These are phyloP conservation scores for Plantago ovata DNA, from an alignment of 257 asterid genomes.

Conservation along the genomic window DNA sequence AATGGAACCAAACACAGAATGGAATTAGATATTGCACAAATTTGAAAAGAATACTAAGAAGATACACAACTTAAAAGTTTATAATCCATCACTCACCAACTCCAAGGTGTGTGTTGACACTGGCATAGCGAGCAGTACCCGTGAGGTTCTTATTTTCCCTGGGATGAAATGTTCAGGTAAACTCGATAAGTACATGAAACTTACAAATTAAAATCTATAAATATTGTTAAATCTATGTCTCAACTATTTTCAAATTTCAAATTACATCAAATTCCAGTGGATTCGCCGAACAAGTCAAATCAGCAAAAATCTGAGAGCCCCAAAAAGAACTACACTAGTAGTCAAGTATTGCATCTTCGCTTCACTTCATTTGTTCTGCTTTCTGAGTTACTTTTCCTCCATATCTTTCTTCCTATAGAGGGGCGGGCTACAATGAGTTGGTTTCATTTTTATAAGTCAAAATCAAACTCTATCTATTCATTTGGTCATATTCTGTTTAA, in stretches of 20 bases:
- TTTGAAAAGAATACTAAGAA: not conserved
- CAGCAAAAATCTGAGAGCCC: slow-evolving; percentile 12
- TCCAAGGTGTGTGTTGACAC: slow-evolving; percentile 92
- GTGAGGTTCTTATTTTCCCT: slow-evolving; percentile 97
- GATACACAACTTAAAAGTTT: not conserved
- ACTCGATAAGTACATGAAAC: no score
- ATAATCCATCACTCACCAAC: slow-evolving; percentile 57
- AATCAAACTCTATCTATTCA: no score
- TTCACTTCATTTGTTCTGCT: not conserved
- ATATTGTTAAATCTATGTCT: no score
- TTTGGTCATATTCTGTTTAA: no score
- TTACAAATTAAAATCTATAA: no score
- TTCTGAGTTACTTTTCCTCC: slow-evolving; percentile 3
- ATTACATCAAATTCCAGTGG: not conserved
- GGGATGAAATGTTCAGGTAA: slow-evolving; percentile 19
- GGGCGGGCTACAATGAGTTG: no score
- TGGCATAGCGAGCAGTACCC: slow-evolving; percentile 94
- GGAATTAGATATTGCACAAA: not conserved
- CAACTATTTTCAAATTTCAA: no score
- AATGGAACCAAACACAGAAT: slow-evolving; percentile 12
- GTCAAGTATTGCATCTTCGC: not conserved
- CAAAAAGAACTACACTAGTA: not conserved
- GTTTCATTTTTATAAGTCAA: no score
- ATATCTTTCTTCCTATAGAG: no score
- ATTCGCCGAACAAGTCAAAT: not conserved